Conservation (phyloP, 2,329 filamentous ascomycete species). For the Ophiognomonia clavigignenti-juglandacearum region DNA sequence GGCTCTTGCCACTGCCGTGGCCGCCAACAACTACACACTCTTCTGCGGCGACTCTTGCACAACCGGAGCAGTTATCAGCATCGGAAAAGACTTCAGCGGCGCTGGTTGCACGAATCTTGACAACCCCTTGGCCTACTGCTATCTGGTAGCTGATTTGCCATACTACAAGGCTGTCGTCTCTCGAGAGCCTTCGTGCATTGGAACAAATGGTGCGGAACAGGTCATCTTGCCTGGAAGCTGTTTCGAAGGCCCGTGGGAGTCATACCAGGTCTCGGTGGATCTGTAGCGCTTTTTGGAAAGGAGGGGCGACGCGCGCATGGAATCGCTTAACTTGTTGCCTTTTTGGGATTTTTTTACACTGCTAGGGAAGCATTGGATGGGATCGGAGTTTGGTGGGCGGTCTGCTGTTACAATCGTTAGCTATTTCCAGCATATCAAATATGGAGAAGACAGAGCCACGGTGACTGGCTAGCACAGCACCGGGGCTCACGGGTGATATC, state of each 20-base stretch:
- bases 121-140: slow-evolving; percentile 9
- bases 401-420: too few relatives aligned
- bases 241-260: slow-evolving; percentile 1
- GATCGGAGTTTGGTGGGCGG: too few relatives aligned
- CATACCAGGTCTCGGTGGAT: slow-evolving; percentile 5
- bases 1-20: slow-evolving; percentile 4
- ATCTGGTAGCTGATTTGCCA: slow-evolving; percentile 1
- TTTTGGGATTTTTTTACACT: too few relatives aligned
- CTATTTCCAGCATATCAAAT: background rate
- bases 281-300: too few relatives aligned
- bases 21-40: slow-evolving; percentile 10
- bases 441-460: background rate
- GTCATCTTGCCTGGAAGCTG: slow-evolving; percentile 3
- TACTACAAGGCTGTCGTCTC: slow-evolving; percentile 10
- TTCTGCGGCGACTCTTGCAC: slow-evolving; percentile 12
- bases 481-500: background rate
- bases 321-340: too few relatives aligned
- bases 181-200: background rate
- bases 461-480: background rate
- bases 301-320: too few relatives aligned
- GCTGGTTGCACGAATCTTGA: slow-evolving; percentile 7
- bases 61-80: background rate
- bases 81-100: slow-evolving; percentile 4
- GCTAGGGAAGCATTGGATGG: too few relatives aligned
- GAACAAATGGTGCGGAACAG: background rate